These are phyloP conservation scores for Cryptococcus sp. DNA, from an alignment of 1,284 basidiomycete genomes.

Conservation along the genomic window DNA sequence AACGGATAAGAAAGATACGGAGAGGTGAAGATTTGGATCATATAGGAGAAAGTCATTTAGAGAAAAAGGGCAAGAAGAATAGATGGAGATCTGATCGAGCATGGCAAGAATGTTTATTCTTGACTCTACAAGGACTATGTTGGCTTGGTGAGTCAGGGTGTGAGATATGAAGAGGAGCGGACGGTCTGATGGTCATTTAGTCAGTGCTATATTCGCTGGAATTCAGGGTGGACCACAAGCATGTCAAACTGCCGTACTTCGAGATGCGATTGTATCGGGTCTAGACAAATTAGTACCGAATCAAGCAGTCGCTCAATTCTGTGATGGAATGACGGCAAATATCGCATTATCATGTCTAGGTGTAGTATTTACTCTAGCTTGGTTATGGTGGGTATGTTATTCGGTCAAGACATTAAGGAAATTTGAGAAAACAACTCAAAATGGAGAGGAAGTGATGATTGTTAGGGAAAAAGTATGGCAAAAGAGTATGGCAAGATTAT, in stretches of 20 bases:
- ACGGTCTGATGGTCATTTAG: not conserved
- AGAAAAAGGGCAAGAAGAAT: not conserved
- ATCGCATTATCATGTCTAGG: not conserved
- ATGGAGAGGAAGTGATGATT: not conserved
- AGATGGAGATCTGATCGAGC: not conserved
- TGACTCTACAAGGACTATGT: not conserved
- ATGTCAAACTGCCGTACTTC: not conserved
- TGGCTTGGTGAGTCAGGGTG: not conserved
- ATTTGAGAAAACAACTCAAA: not conserved
- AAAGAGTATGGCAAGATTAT: not conserved
- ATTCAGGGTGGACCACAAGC: not conserved
- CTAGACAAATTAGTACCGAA: not conserved
- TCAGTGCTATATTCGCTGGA: not conserved
- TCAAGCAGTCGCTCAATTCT: not conserved
- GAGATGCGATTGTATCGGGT: not conserved
- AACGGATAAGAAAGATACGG: not conserved
- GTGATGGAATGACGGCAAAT: not conserved
- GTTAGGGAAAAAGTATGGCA: not conserved
- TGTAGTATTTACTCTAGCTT: not conserved
- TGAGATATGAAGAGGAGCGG: not conserved
- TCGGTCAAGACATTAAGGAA: not conserved
- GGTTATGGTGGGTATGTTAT: not conserved
- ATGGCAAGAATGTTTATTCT: not conserved
- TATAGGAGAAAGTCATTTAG: not conserved
- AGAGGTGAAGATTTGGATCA: not conserved